A percentile compares a stretch with the other conserved stretches of the same genome.
These are phyloP conservation scores for Penicillium diatomitis DNA, from an alignment of 495 filamentous ascomycete genomes.

Conservation along the genomic window DNA sequence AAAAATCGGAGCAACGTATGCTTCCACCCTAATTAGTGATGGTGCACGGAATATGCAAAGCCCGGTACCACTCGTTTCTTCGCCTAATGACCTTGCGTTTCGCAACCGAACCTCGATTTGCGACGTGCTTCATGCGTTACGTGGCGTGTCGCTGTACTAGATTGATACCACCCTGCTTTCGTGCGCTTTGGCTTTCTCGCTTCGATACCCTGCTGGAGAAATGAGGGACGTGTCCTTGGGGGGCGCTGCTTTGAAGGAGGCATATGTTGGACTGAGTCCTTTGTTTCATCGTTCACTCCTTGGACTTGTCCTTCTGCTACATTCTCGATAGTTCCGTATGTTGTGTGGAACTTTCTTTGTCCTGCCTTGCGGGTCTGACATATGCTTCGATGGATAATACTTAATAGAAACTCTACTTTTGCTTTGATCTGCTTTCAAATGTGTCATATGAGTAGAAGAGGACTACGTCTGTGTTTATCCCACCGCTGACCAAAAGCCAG, in stretches of 20 bases:
- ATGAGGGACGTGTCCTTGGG: conserved; percentile 14
- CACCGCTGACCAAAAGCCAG: no score
- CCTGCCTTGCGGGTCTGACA: conserved; percentile 14
- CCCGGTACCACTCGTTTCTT: conserved; percentile 24
- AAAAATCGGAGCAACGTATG: no score
- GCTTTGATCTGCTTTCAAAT: neutral
- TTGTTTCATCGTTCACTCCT: neutral
- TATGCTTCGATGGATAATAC: conserved; percentile 25
- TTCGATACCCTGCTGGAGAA: conserved; percentile 33
- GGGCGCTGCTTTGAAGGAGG: neutral
- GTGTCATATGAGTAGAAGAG: neutral
- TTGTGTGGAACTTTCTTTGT: conserved; percentile 10
- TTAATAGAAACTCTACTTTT: conserved; percentile 26
- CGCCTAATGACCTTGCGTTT: conserved; percentile 24
- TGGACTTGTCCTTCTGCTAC: neutral
- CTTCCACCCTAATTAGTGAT: no score
- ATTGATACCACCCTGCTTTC: conserved; percentile 44
- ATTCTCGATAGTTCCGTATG: conserved; percentile 20
- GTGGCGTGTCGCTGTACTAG: conserved; percentile 36
- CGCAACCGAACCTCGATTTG: conserved; percentile 27
- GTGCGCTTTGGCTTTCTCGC: conserved; percentile 18
- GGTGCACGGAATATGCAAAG: no score
- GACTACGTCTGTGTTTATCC: no score
- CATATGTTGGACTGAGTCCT: conserved; percentile 1
- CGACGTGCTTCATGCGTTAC: conserved; percentile 27